These are phyloP conservation scores for Candida stauntonica DNA, from an alignment of 805 yeast genomes.

Conservation along the genomic window DNA sequence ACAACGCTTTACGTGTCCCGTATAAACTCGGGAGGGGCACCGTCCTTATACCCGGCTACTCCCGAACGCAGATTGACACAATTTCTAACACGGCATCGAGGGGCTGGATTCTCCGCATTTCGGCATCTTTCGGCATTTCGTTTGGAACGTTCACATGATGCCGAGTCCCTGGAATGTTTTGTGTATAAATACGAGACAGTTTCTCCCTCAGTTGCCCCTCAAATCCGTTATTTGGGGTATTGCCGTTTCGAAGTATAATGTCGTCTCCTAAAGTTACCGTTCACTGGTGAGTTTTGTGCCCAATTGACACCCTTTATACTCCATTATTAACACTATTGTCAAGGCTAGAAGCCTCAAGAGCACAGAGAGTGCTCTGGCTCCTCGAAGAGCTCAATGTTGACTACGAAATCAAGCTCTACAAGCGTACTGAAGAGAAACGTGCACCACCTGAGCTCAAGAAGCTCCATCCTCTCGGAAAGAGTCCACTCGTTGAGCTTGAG, in stretches of 20 bases:
- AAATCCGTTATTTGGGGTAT: too few relatives aligned
- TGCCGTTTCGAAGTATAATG: neutral
- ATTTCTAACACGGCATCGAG: too few relatives aligned
- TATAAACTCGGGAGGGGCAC: too few relatives aligned
- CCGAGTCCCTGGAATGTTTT: too few relatives aligned
- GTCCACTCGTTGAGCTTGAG: conserved; percentile 52
- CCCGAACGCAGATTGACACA: too few relatives aligned
- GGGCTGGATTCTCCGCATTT: too few relatives aligned
- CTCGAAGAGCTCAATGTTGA: conserved; percentile 55
- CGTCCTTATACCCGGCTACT: too few relatives aligned
- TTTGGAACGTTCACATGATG: too few relatives aligned
- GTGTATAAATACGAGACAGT: too few relatives aligned
- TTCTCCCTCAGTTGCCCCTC: too few relatives aligned
- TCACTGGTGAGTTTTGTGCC: neutral
- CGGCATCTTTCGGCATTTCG: too few relatives aligned
- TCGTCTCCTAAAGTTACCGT: neutral
- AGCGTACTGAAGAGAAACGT: conserved; percentile 41
- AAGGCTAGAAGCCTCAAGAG: conserved; percentile 2
- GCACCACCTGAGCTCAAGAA: conserved; percentile 47
- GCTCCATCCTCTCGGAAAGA: conserved; percentile 59
- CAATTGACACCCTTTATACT: neutral
- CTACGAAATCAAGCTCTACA: conserved; percentile 49
- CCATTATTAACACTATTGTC: neutral
- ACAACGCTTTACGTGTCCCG: too few relatives aligned
- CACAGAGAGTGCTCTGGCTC: conserved; percentile 59